Percentiles rank a stretch among this genome's conserved stretches.
These are phyloP conservation scores for Fusarium sp. DNA, from an alignment of 2,329 filamentous ascomycete genomes.

Conservation along the genomic window DNA sequence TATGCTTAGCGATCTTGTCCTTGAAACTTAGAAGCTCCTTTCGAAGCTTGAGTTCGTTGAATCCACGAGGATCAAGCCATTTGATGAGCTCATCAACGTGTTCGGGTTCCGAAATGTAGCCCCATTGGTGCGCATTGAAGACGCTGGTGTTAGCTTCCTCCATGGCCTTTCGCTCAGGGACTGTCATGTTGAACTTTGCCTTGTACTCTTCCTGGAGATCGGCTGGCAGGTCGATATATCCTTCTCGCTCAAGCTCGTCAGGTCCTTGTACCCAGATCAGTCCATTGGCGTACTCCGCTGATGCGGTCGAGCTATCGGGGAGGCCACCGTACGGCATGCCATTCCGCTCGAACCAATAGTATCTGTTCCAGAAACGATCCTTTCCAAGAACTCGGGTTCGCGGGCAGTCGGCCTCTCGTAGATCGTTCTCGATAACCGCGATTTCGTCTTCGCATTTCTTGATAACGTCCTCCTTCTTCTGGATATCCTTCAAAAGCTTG, in stretches of 20 bases:
- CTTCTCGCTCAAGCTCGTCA: slow-evolving; percentile 86
- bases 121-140: slow-evolving; percentile 86
- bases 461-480: slow-evolving; percentile 86
- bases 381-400: slow-evolving; percentile 91
- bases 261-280: slow-evolving; percentile 97
- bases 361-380: slow-evolving; percentile 97
- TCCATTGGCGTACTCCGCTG: slow-evolving; percentile 92
- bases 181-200: slow-evolving; percentile 83
- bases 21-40: slow-evolving; percentile 87
- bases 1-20: slow-evolving; percentile 82
- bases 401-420: slow-evolving; percentile 94
- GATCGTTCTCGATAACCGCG: slow-evolving; percentile 86
- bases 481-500: slow-evolving; percentile 89
- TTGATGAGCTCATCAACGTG: slow-evolving; percentile 83
- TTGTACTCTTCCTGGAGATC: slow-evolving; percentile 83
- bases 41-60: slow-evolving; percentile 87
- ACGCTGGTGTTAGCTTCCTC: slow-evolving; percentile 90
- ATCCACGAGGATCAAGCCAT: slow-evolving; percentile 90
- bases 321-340: slow-evolving; percentile 96
- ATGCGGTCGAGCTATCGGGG: slow-evolving; percentile 88
- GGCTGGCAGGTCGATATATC: slow-evolving; percentile 84
- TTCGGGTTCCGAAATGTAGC: slow-evolving; percentile 86
- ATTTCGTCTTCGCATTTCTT: slow-evolving; percentile 89
- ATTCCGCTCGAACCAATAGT: slow-evolving; percentile 99
- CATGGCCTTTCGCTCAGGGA: slow-evolving; percentile 84